These are phyloP conservation scores for Cylindrotheca closterium DNA, from an alignment of 108 stramenopile genomes.

Conservation along the genomic window DNA sequence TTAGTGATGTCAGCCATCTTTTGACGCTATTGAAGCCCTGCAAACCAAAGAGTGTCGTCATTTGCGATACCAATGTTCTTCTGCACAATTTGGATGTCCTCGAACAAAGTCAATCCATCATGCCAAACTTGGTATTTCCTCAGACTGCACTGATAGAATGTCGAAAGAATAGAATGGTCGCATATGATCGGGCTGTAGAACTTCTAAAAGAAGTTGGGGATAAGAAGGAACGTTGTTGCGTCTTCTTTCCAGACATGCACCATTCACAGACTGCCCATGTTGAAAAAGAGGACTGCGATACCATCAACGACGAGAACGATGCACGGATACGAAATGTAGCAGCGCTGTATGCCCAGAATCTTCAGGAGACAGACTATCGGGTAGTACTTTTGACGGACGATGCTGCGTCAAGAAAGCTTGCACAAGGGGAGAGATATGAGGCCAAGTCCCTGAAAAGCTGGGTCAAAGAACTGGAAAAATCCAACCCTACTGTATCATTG, in stretches of 20 bases:
- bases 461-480: conserved; percentile 58
- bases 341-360: conserved; percentile 47
- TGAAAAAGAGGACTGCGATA: conserved; percentile 10
- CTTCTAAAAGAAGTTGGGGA: conserved; percentile 48
- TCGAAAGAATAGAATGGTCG: conserved; percentile 61
- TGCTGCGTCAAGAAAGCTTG: conserved; percentile 47
- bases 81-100: conserved; percentile 86
- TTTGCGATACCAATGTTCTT: conserved; percentile 84
- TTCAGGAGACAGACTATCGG: conserved; percentile 40
- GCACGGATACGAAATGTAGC: conserved; percentile 75
- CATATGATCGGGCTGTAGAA: conserved; percentile 77
- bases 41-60: conserved; percentile 39
- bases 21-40: conserved; percentile 22
- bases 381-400: conserved; percentile 85
- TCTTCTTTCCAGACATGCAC: conserved; percentile 83
- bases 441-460: conserved; percentile 62
- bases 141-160: conserved; percentile 82
- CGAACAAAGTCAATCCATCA: conserved; percentile 51
- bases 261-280: conserved; percentile 65
- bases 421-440: conserved; percentile 36
- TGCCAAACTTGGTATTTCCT: conserved; percentile 81
- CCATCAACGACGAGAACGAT: conserved; percentile 71
- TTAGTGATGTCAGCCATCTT: conserved; percentile 46
- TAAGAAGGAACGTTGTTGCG: conserved; percentile 31
- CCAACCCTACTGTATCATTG: conserved; percentile 60